phyloP scores from a whole-genome alignment of 2,329 filamentous ascomycete species.

The Colletotrichum lupini region DNA sequence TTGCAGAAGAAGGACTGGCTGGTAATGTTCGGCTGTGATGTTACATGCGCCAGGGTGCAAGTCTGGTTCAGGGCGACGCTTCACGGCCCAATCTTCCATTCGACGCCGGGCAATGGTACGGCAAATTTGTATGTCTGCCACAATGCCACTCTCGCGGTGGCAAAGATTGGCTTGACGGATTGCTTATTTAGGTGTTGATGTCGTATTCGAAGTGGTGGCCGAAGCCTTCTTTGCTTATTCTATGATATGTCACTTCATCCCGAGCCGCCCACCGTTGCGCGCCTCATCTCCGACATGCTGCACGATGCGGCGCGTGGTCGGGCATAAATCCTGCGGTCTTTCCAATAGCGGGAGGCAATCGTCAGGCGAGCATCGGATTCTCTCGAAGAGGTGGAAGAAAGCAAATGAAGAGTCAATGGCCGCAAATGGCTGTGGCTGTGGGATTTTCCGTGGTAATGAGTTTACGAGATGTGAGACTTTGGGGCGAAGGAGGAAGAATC shows the following conservation, averaged over 20 bases:
- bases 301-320: neutral
- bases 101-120: neutral
- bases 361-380: neutral
- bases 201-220: neutral
- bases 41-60: slow-evolving; percentile 9
- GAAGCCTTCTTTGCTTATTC: slow-evolving; percentile 20
- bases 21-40: slow-evolving; percentile 7
- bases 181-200: neutral
- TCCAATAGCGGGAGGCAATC: neutral
- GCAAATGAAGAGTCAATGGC: neutral
- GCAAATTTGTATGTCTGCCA: neutral
- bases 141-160: neutral
- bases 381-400: neutral
- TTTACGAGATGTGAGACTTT: neutral
- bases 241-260: neutral
- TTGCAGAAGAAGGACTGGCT: neutral
- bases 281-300: slow-evolving; percentile 25
- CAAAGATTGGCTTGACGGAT: neutral
- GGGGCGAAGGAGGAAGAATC: neutral
- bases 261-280: neutral
- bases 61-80: slow-evolving; percentile 25
- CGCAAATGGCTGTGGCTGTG: slow-evolving; percentile 6
- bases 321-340: neutral
- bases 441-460: neutral
- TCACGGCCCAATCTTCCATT: slow-evolving; percentile 20